phyloP scores from a whole-genome alignment of 192 early-diverging fungal species.

The Umbelopsis sp. region DNA sequence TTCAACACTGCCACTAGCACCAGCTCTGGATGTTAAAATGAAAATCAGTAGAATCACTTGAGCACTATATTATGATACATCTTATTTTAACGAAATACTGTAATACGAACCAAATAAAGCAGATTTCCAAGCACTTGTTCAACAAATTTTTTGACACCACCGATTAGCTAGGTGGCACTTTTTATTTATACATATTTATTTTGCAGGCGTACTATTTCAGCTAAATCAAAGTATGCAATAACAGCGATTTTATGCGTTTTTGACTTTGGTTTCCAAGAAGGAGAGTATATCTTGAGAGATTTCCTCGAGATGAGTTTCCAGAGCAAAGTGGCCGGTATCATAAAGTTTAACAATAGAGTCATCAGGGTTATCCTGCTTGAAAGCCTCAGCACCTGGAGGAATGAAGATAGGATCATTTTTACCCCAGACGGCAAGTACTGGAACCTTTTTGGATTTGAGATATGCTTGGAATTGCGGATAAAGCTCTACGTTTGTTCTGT shows the following conservation, averaged over 20 bases:
- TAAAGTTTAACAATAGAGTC: neutral
- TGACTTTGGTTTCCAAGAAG: neutral
- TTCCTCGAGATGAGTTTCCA: constrained; percentile 4
- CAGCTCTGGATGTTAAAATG: constrained; percentile 11
- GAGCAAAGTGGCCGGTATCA: constrained; percentile 13
- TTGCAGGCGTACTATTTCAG: too few relatives aligned
- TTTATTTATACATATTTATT: too few relatives aligned
- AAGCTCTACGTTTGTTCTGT: constrained; percentile 16
- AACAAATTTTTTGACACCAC: too few relatives aligned
- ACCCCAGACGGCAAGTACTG: constrained; percentile 8
- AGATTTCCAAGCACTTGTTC: too few relatives aligned
- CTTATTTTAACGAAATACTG: too few relatives aligned
- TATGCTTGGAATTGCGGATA: constrained; percentile 21
- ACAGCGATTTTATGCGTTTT: too few relatives aligned
- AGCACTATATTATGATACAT: too few relatives aligned
- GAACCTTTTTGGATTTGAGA: neutral
- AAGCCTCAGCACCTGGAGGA: constrained; percentile 12
- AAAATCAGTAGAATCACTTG: too few relatives aligned
- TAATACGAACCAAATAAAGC: too few relatives aligned
- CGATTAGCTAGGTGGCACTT: too few relatives aligned
- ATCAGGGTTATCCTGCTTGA: neutral
- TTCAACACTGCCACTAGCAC: constrained; percentile 1
- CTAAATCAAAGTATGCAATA: too few relatives aligned
- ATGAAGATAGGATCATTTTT: constrained; percentile 17
- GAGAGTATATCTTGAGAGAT: neutral